Conservation (phyloP, 805 yeast species). For the Spencermartinsiella europaea region DNA sequence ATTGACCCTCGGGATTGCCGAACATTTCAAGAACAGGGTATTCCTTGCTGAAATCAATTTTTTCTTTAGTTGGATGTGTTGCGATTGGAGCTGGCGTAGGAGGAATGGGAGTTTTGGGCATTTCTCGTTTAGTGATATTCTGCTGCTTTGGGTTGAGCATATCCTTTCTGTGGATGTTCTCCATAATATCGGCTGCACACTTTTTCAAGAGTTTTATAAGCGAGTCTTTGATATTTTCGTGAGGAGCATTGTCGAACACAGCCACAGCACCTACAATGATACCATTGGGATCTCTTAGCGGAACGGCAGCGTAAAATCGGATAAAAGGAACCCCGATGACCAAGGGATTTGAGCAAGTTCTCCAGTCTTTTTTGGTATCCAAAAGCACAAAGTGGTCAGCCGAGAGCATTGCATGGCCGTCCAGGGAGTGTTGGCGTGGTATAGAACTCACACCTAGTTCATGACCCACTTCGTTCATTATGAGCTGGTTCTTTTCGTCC, state of each 20-base stretch:
- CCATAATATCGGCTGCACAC: conserved; percentile 6
- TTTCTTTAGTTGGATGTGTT: background rate
- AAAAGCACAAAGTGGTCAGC: conserved; percentile 47
- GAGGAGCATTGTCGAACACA: conserved; percentile 43
- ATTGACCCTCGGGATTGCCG: background rate
- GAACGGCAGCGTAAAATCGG: conserved; percentile 62
- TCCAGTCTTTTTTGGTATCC: conserved; percentile 68
- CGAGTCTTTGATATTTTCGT: conserved; percentile 13
- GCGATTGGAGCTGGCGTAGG: background rate
- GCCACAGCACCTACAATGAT: conserved; percentile 54
- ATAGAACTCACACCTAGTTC: conserved; percentile 46
- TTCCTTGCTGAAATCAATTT: background rate
- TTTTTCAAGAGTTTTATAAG: conserved; percentile 15
- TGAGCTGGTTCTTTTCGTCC: conserved; percentile 42
- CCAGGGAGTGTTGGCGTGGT: conserved; percentile 55
- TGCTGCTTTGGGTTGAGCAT: background rate
- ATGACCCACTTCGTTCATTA: conserved; percentile 40
- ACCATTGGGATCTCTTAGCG: conserved; percentile 38
- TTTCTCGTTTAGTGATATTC: background rate
- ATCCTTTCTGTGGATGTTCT: background rate
- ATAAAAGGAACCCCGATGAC: conserved; percentile 58
- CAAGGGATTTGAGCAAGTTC: conserved; percentile 56
- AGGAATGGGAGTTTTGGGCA: background rate
- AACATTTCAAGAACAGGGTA: background rate
- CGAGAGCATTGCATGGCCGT: conserved; percentile 64